These are phyloP conservation scores for Nicotiana tomentosiformis DNA, from an alignment of 257 asterid species.

Conservation along the genomic window DNA sequence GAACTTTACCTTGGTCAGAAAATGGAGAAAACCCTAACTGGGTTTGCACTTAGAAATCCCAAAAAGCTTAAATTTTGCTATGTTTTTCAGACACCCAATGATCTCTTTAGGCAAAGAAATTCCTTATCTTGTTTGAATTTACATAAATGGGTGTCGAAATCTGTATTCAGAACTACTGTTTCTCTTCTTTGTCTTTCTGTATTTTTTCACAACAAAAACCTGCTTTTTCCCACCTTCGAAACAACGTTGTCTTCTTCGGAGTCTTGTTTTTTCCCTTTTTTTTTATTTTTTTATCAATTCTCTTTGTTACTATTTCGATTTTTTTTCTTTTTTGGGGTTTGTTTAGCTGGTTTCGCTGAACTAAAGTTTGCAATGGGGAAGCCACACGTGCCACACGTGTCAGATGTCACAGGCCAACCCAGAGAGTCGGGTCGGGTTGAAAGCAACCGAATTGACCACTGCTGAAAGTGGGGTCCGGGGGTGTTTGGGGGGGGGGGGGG, in stretches of 20 bases:
- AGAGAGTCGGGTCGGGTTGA: conserved; percentile 11
- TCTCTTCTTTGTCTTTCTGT: not conserved
- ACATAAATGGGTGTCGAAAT: no score
- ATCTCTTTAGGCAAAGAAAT: no score
- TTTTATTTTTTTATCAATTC: not conserved
- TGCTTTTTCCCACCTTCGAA: not conserved
- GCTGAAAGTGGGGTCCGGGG: not conserved
- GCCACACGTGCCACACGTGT: not conserved
- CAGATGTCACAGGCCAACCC: not conserved
- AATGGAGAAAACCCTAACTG: conserved; percentile 13
- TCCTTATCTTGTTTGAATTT: no score
- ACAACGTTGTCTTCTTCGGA: not conserved
- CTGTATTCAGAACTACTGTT: not conserved
- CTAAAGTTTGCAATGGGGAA: conserved; percentile 1
- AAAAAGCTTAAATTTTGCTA: not conserved
- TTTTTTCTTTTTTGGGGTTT: not conserved
- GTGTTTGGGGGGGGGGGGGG: no score
- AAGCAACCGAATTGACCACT: not conserved
- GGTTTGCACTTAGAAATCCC: not conserved
- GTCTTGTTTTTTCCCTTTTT: not conserved
- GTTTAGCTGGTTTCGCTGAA: not conserved
- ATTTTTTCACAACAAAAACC: not conserved
- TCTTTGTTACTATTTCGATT: not conserved
- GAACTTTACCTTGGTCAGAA: not conserved
- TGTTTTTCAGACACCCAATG: no score